phyloP scores from a whole-genome alignment of 768 basidiomycete genomes.

The Chalciporus pseudorubinellus region DNA sequence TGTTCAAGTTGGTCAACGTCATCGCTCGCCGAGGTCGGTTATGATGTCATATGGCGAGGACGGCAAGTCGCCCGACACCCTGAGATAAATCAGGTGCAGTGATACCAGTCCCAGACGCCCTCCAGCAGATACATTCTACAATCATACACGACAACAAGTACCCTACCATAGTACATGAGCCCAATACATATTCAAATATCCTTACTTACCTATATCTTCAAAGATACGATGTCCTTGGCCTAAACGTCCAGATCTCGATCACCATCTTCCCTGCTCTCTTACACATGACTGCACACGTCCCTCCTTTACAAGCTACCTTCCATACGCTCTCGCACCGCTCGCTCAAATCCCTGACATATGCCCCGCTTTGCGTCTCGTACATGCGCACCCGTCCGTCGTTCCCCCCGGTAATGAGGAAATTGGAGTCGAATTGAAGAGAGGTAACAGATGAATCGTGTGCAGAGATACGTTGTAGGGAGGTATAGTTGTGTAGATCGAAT shows the following conservation, averaged over 20 bases:
- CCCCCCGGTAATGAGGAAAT: constrained; percentile 80
- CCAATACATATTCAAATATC: constrained; percentile 8
- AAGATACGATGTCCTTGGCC: constrained; percentile 33
- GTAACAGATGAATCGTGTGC: constrained; percentile 91
- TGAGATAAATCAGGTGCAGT: no score
- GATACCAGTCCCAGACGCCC: no score
- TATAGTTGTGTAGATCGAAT: constrained; percentile 51
- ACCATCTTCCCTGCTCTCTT: constrained; percentile 78
- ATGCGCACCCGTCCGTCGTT: constrained; percentile 82
- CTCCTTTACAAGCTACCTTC: constrained; percentile 75
- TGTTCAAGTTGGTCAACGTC: no score
- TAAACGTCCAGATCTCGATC: constrained; percentile 83
- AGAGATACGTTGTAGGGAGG: constrained; percentile 61
- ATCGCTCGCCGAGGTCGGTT: no score
- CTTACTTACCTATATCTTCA: constrained; percentile 11
- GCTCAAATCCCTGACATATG: constrained; percentile 70
- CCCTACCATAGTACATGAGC: neutral
- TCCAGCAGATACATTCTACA: neutral
- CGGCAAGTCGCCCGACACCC: no score
- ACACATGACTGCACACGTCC: constrained; percentile 79
- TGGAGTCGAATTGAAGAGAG: constrained; percentile 79
- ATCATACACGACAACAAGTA: constrained; percentile 6
- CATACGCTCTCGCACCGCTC: constrained; percentile 81
- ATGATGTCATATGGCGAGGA: no score
- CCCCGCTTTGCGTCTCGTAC: constrained; percentile 64